Evolutionary conservation across 192 early-diverging fungal species (phyloP).

Genomic region (Coemansia nantahalensis): DNA sequence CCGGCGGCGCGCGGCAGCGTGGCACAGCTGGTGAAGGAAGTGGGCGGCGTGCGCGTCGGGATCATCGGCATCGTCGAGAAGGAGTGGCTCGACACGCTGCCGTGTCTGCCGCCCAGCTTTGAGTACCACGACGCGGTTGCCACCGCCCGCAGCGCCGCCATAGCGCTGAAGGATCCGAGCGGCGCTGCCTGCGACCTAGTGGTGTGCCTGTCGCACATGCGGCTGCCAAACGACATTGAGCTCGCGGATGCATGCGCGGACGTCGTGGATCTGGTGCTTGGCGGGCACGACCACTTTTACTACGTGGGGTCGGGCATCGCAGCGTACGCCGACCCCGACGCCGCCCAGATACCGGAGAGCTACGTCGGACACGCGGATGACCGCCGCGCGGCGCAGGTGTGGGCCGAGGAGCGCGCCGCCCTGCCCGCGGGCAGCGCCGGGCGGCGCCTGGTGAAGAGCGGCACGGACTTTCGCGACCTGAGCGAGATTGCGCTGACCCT

Average conservation of each 20-base stretch:
- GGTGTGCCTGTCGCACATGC: constrained; percentile 70
- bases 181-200: constrained; percentile 57
- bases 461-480: constrained; percentile 67
- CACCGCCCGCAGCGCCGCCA: constrained; percentile 47
- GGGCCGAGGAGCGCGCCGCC: constrained; percentile 35
- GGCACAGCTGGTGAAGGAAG: constrained; percentile 49
- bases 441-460: constrained; percentile 62
- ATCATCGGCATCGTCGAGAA: constrained; percentile 67
- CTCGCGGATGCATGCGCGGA: constrained; percentile 53
- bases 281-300: constrained; percentile 72
- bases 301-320: constrained; percentile 55
- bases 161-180: constrained; percentile 21
- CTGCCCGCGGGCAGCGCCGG: constrained; percentile 13
- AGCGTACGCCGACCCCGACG: constrained; percentile 22
- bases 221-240: constrained; percentile 63
- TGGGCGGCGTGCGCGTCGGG: constrained; percentile 55
- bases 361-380: constrained; percentile 27
- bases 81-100: constrained; percentile 69
- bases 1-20: constrained; percentile 33
- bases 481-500: constrained; percentile 50
- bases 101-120: constrained; percentile 59
- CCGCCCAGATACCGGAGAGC: constrained; percentile 1
- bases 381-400: constrained; percentile 28
- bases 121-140: constrained; percentile 58
- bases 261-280: constrained; percentile 66